Conservation (phyloP, 2,329 filamentous ascomycete species). For the Phyllosticta citriasiana region DNA sequence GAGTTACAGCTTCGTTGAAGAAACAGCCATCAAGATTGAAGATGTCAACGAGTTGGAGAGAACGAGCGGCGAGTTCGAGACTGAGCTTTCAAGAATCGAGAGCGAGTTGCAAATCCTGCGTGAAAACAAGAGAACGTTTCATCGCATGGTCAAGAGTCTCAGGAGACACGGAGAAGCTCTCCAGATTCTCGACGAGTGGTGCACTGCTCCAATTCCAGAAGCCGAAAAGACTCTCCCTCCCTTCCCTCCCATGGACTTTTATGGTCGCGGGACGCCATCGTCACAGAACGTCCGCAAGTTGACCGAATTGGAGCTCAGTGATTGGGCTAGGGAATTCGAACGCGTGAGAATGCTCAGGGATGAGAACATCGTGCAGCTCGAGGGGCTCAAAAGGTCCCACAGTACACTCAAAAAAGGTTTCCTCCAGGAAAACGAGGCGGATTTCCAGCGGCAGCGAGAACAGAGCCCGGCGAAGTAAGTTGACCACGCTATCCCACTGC, state of each 20-base stretch:
- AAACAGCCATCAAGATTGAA: conserved; percentile 18
- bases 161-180: neutral
- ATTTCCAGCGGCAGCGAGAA: conserved; percentile 21
- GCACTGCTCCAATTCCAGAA: neutral
- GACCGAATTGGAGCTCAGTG: conserved; percentile 14
- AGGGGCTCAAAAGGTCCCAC: conserved; percentile 22
- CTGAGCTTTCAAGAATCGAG: conserved; percentile 19
- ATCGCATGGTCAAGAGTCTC: neutral
- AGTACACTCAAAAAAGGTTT: conserved; percentile 21
- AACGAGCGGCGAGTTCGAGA: conserved; percentile 12
- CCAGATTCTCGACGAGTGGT: neutral
- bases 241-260: neutral
- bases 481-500: neutral
- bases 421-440: conserved; percentile 22
- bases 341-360: conserved; percentile 24
- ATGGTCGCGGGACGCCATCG: neutral
- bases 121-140: conserved; percentile 14
- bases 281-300: neutral
- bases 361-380: conserved; percentile 24
- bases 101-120: conserved; percentile 19
- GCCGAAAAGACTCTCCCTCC: conserved; percentile 1
- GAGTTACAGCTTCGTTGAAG: conserved; percentile 17
- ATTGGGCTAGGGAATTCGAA: conserved; percentile 26
- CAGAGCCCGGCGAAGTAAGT: conserved; percentile 3
- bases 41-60: conserved; percentile 13